phyloP scores from a whole-genome alignment of 257 asterid species.

The Capsicum pubescens region DNA sequence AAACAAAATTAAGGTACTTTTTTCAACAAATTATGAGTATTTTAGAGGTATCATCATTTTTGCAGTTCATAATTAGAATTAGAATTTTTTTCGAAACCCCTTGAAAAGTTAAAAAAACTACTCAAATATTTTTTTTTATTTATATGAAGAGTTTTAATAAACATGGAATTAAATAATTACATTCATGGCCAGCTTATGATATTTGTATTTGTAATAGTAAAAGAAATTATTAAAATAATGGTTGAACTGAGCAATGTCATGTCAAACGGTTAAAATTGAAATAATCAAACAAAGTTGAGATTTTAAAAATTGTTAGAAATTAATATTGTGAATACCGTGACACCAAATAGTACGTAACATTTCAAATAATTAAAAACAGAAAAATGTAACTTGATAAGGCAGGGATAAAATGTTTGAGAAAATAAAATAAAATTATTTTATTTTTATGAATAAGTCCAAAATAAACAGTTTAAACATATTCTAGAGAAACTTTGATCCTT shows the following conservation, averaged over 20 bases:
- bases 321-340: not conserved
- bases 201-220: not conserved
- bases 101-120: not conserved
- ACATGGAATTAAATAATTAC: not conserved
- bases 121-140: not conserved
- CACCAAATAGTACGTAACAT: not conserved
- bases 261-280: not conserved
- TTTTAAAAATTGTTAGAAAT: not conserved
- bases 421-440: not conserved
- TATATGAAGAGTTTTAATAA: not conserved
- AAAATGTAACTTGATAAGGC: conserved; percentile 2
- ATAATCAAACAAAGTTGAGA: not conserved
- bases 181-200: not conserved
- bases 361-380: not conserved
- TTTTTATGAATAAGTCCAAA: not conserved
- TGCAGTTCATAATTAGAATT: not conserved
- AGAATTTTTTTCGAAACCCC: too few relatives aligned
- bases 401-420: not conserved
- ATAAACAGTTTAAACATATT: not conserved
- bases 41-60: not conserved
- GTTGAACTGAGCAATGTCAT: not conserved
- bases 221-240: not conserved
- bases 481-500: not conserved
- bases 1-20: not conserved
- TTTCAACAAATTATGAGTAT: not conserved